A percentile compares a stretch with the other conserved stretches of the same genome.
These are phyloP conservation scores for Ricinus communis DNA, from an alignment of 345 rosid genomes.

Conservation along the genomic window DNA sequence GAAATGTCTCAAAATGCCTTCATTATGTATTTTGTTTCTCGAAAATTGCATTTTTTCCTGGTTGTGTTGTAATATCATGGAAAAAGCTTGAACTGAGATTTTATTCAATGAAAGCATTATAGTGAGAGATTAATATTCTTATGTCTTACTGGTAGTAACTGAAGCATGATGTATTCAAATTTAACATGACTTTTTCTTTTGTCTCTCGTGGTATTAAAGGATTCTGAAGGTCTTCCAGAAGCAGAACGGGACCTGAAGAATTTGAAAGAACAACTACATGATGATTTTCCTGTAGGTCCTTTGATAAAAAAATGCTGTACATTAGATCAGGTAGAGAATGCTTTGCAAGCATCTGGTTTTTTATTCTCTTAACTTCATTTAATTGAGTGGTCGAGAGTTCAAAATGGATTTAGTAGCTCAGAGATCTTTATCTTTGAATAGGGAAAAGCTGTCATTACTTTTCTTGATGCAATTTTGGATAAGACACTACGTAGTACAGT, in stretches of 20 bases:
- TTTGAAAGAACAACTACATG: constrained; percentile 80
- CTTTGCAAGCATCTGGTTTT: constrained; percentile 1
- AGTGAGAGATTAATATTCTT: not conserved
- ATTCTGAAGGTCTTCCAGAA: constrained; percentile 86
- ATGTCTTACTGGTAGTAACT: not conserved
- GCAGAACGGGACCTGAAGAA: constrained; percentile 73
- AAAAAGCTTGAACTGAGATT: not conserved
- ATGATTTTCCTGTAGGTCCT: constrained; percentile 93
- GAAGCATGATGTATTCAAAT: not conserved
- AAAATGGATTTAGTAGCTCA: constrained; percentile 8
- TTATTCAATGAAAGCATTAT: not conserved
- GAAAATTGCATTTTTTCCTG: not conserved
- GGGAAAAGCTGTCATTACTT: constrained; percentile 89
- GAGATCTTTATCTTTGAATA: constrained; percentile 30
- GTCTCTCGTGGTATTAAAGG: constrained; percentile 41
- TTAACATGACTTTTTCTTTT: constrained; percentile 5
- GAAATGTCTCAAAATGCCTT: not conserved
- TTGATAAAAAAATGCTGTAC: constrained; percentile 89
- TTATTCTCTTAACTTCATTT: constrained; percentile 6
- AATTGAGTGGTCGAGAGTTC: constrained; percentile 1
- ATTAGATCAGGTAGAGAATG: constrained; percentile 72
- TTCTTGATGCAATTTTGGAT: constrained; percentile 90
- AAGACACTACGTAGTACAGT: constrained; percentile 77
- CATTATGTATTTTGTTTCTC: not conserved
- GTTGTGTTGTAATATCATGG: not conserved